A percentile compares a stretch with the other conserved stretches of the same genome.
Evolutionary conservation across 208 protist genomes (phyloP).

Genomic region (Trypanosoma congolense): DNA sequence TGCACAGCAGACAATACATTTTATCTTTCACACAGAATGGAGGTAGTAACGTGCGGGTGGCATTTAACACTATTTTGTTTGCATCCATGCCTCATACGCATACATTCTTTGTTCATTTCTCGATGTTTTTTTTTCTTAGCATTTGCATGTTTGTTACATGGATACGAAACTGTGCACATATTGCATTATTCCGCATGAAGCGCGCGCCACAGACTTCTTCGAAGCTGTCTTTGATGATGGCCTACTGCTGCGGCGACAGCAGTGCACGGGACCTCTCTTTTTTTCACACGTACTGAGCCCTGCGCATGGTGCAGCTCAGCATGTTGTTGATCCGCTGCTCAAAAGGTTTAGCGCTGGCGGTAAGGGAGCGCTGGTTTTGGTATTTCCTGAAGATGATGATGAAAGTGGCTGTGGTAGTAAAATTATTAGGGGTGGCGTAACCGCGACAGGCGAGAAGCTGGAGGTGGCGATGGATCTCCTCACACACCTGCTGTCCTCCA

Average conservation of each 20-base stretch:
- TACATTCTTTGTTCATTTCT: background rate
- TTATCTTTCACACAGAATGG: no score
- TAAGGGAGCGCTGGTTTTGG: slow-evolving; percentile 43
- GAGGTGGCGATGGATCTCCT: slow-evolving; percentile 49
- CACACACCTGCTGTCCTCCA: slow-evolving; percentile 35
- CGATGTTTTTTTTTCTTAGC: background rate
- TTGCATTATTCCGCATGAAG: slow-evolving; percentile 68
- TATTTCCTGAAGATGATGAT: slow-evolving; percentile 34
- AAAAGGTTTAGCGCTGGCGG: slow-evolving; percentile 30
- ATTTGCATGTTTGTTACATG: background rate
- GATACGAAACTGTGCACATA: slow-evolving; percentile 45
- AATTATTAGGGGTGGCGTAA: background rate
- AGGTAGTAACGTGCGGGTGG: no score
- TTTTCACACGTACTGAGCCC: slow-evolving; percentile 63
- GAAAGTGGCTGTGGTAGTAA: background rate
- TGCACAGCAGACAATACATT: no score
- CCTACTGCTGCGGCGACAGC: slow-evolving; percentile 37
- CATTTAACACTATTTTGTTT: no score
- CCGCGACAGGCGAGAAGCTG: slow-evolving; percentile 19
- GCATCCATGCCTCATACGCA: background rate
- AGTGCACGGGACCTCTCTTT: slow-evolving; percentile 34
- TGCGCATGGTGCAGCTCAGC: slow-evolving; percentile 51
- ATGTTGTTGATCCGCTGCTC: slow-evolving; percentile 54
- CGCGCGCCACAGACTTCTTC: slow-evolving; percentile 62
- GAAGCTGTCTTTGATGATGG: slow-evolving; percentile 76